Percentiles rank a stretch among this genome's conserved stretches.
These are phyloP conservation scores for Pseudonitzschia delicatissima DNA, from an alignment of 108 stramenopile species.

Conservation along the genomic window DNA sequence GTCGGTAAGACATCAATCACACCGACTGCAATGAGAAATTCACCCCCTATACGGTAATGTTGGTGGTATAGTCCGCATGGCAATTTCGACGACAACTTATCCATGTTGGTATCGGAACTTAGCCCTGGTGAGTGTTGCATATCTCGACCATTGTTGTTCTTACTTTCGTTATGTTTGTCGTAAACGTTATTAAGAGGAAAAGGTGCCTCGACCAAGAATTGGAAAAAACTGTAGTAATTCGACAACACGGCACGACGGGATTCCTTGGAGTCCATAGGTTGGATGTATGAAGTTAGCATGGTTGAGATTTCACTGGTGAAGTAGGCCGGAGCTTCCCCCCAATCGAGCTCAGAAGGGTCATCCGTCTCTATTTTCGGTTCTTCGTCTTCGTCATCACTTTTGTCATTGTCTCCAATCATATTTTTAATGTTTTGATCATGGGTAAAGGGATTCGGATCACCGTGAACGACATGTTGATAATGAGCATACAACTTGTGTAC, in stretches of 20 bases:
- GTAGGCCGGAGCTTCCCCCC: conserved; percentile 41
- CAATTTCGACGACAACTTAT: neutral
- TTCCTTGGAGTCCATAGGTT: conserved; percentile 15
- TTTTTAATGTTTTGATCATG: conserved; percentile 29
- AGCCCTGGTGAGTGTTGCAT: neutral
- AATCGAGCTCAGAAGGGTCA: conserved; percentile 22
- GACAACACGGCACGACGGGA: conserved; percentile 14
- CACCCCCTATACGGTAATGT: conserved; percentile 82
- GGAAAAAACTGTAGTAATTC: conserved; percentile 50
- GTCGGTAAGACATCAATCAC: conserved; percentile 90
- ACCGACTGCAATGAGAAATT: conserved; percentile 85
- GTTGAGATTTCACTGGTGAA: conserved; percentile 24
- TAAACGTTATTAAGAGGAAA: conserved; percentile 21
- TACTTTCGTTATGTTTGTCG: neutral
- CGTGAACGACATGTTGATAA: conserved; percentile 71
- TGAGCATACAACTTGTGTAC: conserved; percentile 66
- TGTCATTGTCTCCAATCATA: neutral
- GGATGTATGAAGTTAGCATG: conserved; percentile 18
- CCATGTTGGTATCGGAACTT: neutral
- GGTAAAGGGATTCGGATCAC: conserved; percentile 70
- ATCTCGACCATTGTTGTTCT: too few species aligned
- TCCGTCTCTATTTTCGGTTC: neutral
- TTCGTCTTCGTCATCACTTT: neutral
- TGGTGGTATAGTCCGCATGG: conserved; percentile 83
- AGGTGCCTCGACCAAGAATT: conserved; percentile 78